Conservation (phyloP, 2,329 filamentous ascomycete species). For the Fusarium decemcellulare region DNA sequence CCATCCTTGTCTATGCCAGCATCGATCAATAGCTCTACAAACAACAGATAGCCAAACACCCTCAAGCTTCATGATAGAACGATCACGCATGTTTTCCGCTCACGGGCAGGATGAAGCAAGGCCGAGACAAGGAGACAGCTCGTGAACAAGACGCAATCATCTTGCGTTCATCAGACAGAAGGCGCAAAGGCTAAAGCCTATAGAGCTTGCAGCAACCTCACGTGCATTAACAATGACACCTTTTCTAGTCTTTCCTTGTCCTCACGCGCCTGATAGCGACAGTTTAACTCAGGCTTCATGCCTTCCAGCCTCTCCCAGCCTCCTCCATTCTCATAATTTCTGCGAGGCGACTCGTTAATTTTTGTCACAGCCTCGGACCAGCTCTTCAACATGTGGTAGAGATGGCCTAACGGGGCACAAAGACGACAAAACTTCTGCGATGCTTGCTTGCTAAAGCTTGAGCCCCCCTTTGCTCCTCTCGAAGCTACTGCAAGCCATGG, state of each 20-base stretch:
- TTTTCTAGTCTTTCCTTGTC: no score
- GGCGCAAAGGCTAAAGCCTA: not conserved
- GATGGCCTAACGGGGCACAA: constrained; percentile 14
- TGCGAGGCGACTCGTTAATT: not conserved
- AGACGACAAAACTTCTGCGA: not conserved
- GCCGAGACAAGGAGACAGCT: not conserved
- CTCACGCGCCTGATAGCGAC: not conserved
- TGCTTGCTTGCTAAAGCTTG: not conserved
- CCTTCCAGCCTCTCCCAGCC: constrained; percentile 26
- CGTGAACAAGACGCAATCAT: not conserved
- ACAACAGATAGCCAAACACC: not conserved
- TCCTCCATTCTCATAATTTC: constrained; percentile 9
- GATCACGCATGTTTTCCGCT: not conserved
- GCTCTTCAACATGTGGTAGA: not conserved
- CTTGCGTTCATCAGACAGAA: not conserved
- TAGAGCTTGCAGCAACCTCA: constrained; percentile 8
- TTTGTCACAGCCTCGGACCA: constrained; percentile 1
- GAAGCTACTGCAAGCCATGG: constrained; percentile 32
- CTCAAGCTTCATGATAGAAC: not conserved
- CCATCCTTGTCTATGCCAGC: not conserved
- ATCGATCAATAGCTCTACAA: not conserved
- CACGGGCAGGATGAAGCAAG: not conserved
- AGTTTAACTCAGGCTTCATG: constrained; percentile 7
- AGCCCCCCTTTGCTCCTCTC: not conserved
- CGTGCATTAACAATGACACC: not conserved